Percentiles rank a stretch among this genome's conserved stretches.
phyloP scores from a whole-genome alignment of 306 rosid species.

The Vigna reflexopilosa region DNA sequence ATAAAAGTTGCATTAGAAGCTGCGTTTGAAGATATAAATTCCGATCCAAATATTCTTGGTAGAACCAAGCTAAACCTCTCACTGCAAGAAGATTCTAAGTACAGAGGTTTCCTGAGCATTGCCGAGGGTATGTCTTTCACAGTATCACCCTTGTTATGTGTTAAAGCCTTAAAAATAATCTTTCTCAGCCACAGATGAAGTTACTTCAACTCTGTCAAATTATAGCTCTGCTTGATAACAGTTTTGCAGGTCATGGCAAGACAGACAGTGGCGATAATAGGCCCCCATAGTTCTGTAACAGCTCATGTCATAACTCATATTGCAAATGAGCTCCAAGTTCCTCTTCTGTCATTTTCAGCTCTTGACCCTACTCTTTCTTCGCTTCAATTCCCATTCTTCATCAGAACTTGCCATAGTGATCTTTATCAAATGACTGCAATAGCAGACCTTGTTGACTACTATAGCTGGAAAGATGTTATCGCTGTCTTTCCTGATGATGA shows the following conservation, averaged over 20 bases:
- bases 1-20: slow-evolving; percentile 71
- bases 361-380: slow-evolving; percentile 86
- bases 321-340: slow-evolving; percentile 92
- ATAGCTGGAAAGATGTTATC: slow-evolving; percentile 84
- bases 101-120: slow-evolving; percentile 83
- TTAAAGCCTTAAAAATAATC: slow-evolving; percentile 8
- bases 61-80: slow-evolving; percentile 62
- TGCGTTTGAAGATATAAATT: slow-evolving; percentile 80
- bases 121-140: slow-evolving; percentile 71
- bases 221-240: slow-evolving; percentile 48
- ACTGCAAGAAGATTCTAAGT: slow-evolving; percentile 75
- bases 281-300: slow-evolving; percentile 84
- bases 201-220: slow-evolving; percentile 29
- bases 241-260: slow-evolving; percentile 82
- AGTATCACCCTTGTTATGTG: slow-evolving; percentile 6
- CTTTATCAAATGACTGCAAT: slow-evolving; percentile 86
- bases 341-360: slow-evolving; percentile 80
- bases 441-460: slow-evolving; percentile 74
- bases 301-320: slow-evolving; percentile 92
- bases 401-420: slow-evolving; percentile 78
- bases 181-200: slow-evolving; percentile 18
- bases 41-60: slow-evolving; percentile 74
- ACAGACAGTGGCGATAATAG: slow-evolving; percentile 88
- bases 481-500: slow-evolving; percentile 91
- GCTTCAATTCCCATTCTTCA: slow-evolving; percentile 89